Evolutionary conservation across 75 land plant species (phyloP).

Genomic region (Isoetes taiwanensis): DNA sequence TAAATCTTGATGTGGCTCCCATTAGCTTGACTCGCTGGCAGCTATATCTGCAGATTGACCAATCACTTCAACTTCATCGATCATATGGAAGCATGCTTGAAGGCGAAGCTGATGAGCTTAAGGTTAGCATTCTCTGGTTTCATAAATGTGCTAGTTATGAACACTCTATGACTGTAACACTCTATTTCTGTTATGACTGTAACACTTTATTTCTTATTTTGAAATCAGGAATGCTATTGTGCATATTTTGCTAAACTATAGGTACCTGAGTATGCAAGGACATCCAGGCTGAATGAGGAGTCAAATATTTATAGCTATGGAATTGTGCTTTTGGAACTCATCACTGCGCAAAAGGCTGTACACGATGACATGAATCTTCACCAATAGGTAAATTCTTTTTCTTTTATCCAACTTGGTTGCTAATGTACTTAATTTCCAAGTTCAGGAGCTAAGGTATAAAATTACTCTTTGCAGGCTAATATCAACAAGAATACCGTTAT

Average conservation of each 20-base stretch:
- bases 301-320: conserved; percentile 3
- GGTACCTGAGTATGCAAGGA: conserved; percentile 6
- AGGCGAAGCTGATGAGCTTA: conserved; percentile 96
- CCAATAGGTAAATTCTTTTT: neutral
- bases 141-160: no score
- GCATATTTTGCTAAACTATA: no score
- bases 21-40: conserved; percentile 97
- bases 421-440: neutral
- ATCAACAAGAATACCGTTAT: neutral
- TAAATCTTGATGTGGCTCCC: conserved; percentile 71
- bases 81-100: conserved; percentile 98
- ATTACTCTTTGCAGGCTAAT: no score
- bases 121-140: no score
- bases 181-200: no score
- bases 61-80: conserved; percentile 88
- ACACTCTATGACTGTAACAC: no score
- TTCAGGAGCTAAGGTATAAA: neutral
- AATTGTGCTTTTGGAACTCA: conserved; percentile 1
- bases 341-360: neutral
- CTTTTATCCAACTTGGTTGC: neutral
- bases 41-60: conserved; percentile 83
- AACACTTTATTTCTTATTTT: no score
- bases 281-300: conserved; percentile 3
- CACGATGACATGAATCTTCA: conserved; percentile 1
- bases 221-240: no score